Evolutionary conservation across 768 basidiomycete species (phyloP).

Genomic region (Xerocomus brunneocitrinus): DNA sequence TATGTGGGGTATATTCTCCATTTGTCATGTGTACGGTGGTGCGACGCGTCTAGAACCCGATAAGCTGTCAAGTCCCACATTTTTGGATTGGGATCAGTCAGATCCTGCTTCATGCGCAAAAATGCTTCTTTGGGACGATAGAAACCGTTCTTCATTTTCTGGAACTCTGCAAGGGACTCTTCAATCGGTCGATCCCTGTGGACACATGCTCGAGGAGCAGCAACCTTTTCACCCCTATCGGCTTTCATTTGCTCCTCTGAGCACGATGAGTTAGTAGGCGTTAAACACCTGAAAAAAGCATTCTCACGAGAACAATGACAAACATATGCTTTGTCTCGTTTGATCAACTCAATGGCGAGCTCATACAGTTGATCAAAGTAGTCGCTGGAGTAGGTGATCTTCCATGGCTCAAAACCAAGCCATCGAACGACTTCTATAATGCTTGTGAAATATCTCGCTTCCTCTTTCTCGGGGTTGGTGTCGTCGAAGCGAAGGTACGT

Average conservation of each 20-base stretch:
- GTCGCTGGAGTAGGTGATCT: conserved; percentile 98
- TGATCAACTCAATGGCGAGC: conserved; percentile 83
- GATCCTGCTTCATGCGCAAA: conserved; percentile 95
- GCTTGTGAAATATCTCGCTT: conserved; percentile 92
- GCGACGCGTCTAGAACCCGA: conserved; percentile 83
- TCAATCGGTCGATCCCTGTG: conserved; percentile 83
- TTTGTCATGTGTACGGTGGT: conserved; percentile 88
- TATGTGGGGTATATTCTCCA: conserved; percentile 99
- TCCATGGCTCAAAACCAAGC: conserved; percentile 98
- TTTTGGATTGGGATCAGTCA: conserved; percentile 89
- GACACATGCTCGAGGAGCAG: conserved; percentile 76
- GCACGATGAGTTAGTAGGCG: conserved; percentile 3
- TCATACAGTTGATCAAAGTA: conserved; percentile 87
- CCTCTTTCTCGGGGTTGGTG: conserved; percentile 98
- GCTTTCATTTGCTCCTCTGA: conserved; percentile 89
- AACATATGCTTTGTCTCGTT: conserved; percentile 89
- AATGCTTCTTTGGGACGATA: conserved; percentile 91
- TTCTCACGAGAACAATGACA: conserved; percentile 91
- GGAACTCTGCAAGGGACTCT: conserved; percentile 85
- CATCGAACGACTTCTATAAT: conserved; percentile 94
- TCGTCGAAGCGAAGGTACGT: conserved; percentile 96
- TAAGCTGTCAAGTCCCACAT: conserved; percentile 99
- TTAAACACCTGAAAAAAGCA: not conserved
- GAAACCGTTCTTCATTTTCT: conserved; percentile 85
- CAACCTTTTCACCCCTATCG: conserved; percentile 81